A percentile compares a stretch with the other conserved stretches of the same genome.
Evolutionary conservation across 805 yeast genomes (phyloP).

Genomic region (Hanseniaspora lindneri): DNA sequence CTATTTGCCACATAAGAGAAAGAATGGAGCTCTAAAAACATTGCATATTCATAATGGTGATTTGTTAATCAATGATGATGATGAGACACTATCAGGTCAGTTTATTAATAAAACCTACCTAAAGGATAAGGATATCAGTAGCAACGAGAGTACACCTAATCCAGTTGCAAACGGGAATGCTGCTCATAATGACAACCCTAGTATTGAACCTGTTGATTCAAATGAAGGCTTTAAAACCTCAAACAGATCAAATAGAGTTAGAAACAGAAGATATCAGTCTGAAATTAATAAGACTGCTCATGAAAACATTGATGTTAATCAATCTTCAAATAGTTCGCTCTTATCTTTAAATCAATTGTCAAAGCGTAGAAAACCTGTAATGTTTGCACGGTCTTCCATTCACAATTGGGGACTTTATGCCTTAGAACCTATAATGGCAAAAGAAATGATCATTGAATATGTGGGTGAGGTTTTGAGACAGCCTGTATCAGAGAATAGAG

Average conservation of each 20-base stretch:
- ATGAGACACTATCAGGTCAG: slow-evolving; percentile 28
- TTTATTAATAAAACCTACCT: slow-evolving; percentile 26
- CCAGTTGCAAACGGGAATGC: slow-evolving; percentile 16
- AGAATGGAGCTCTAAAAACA: slow-evolving; percentile 59
- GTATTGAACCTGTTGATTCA: slow-evolving; percentile 14
- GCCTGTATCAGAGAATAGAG: slow-evolving; percentile 88
- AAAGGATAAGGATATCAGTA: neutral
- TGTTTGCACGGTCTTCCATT: slow-evolving; percentile 93
- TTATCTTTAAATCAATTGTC: slow-evolving; percentile 75
- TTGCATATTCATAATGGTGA: slow-evolving; percentile 52
- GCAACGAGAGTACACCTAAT: slow-evolving; percentile 19
- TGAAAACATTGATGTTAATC: neutral
- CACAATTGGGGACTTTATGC: slow-evolving; percentile 99
- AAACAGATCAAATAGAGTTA: slow-evolving; percentile 76
- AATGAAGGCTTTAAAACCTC: neutral
- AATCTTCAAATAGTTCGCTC: slow-evolving; percentile 52
- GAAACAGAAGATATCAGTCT: slow-evolving; percentile 77
- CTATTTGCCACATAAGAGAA: slow-evolving; percentile 71
- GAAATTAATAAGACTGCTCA: slow-evolving; percentile 30
- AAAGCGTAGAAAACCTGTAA: slow-evolving; percentile 83
- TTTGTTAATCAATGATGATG: slow-evolving; percentile 25
- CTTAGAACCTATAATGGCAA: slow-evolving; percentile 84
- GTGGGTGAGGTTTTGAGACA: slow-evolving; percentile 92
- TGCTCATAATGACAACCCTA: slow-evolving; percentile 18
- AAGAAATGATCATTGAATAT: slow-evolving; percentile 94